phyloP scores from a whole-genome alignment of 2,329 filamentous ascomycete genomes.

The Hymenoscyphus occultus region DNA sequence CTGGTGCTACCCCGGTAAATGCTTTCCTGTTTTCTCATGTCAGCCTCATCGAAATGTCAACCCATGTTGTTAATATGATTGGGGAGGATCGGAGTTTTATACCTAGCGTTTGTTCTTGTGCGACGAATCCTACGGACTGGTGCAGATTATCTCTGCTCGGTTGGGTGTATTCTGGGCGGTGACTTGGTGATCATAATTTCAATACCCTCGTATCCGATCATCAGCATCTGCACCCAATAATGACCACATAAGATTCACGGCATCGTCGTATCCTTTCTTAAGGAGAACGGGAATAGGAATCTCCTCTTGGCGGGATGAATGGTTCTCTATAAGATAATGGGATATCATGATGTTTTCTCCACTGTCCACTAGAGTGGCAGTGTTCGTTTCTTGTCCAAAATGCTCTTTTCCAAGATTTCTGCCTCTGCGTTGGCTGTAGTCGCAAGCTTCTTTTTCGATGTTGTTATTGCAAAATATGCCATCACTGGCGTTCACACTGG shows the following conservation, averaged over 20 bases:
- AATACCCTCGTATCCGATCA: background rate
- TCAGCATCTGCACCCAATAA: background rate
- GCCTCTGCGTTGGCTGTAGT: background rate
- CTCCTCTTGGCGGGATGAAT: background rate
- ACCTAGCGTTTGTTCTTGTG: background rate
- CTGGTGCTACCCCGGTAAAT: background rate
- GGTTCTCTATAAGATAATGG: background rate
- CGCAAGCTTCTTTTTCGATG: background rate
- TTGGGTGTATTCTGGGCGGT: background rate
- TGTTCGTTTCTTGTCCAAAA: background rate
- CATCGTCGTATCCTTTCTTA: background rate
- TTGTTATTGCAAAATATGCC: background rate
- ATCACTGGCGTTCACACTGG: slow-evolving; percentile 13
- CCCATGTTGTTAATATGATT: background rate
- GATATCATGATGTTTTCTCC: background rate
- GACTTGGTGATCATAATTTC: background rate
- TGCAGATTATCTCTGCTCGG: background rate
- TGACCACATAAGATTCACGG: background rate
- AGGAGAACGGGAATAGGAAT: background rate
- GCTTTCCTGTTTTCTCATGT: background rate
- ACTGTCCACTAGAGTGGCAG: background rate
- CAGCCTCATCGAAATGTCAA: background rate
- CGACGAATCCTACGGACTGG: background rate
- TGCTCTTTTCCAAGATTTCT: background rate
- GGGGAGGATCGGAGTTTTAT: background rate